Base-by-base conservation (phyloP, 1,284 basidiomycete genomes). In the Papiliotrema terrestris region DNA sequence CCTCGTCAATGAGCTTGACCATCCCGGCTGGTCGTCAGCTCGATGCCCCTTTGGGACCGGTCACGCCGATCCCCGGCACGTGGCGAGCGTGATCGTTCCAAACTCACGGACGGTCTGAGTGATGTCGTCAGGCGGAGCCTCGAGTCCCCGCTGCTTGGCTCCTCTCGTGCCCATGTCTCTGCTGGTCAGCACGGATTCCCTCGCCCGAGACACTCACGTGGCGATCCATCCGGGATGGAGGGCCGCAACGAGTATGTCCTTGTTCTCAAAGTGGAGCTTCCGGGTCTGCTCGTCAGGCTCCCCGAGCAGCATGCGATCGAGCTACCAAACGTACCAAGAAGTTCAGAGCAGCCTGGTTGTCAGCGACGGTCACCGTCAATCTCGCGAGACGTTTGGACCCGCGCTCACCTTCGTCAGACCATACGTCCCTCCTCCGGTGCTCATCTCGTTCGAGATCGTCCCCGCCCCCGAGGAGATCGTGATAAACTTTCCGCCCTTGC, bases 221-320 rank as follows among this genome's bases (percentile, higher is more conserved):
- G 48, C 29, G 9, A 63, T 53, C 56, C 59, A 60, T 2, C 61
- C 61, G 1, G 61, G 61, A 37, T 54, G 56, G 13, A 63, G 41
- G 14, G 56, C 45, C 4, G 58, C 32, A 17, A 58, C 44, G 15
- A 59, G n/a, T 2, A 52, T 20, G 3, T 60, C 58, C 9, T 53
- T 53, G 39, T 62, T 47, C 49, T 62, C 61, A 38, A 52, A 45
- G 50, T 62, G 55, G 15, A 60, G 23, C 25, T 60, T 60, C 2
- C 52, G 17, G 19, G 52, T 44, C 52, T 54, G 47, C 29, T 5
- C 29, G 29, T 32, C 29, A 32, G 29, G 5, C 11, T 5, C 29
- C 6, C 29, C 29, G 6, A 5, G 29, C 11, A 5, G 29, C 29
- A 32, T 32, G 5, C 29, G 6, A 32, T 32, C 29, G 5, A 6